phyloP scores from a whole-genome alignment of 352 stramenopile genomes.

The Phytopythium sindhum region DNA sequence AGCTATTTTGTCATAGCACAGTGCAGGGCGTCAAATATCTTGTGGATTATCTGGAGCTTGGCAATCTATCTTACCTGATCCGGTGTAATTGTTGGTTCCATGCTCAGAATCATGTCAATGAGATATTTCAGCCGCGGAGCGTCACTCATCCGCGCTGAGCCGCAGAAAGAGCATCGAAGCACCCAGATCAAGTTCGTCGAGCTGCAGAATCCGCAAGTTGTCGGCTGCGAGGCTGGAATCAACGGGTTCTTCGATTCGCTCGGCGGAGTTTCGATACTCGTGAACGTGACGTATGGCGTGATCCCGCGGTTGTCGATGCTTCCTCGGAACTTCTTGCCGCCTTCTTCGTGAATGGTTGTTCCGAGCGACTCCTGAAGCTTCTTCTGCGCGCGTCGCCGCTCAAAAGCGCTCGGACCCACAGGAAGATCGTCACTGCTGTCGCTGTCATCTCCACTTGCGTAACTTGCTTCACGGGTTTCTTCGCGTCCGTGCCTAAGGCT shows the following conservation, averaged over 20 bases:
- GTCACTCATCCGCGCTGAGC: slow-evolving; percentile 65
- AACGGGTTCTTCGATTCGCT: slow-evolving; percentile 47
- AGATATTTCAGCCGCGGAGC: slow-evolving; percentile 71
- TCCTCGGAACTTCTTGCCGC: slow-evolving; percentile 35
- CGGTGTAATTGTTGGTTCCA: slow-evolving; percentile 57
- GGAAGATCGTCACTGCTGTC: not conserved
- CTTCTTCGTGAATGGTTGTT: slow-evolving; percentile 37
- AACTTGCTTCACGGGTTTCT: not conserved
- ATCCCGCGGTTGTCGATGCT: slow-evolving; percentile 54
- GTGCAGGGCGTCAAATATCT: not conserved
- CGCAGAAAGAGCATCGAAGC: slow-evolving; percentile 68
- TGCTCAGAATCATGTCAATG: slow-evolving; percentile 73
- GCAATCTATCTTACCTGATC: slow-evolving; percentile 51
- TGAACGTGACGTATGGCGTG: slow-evolving; percentile 64
- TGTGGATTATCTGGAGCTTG: no score
- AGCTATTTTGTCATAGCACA: slow-evolving; percentile 25
- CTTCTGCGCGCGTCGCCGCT: slow-evolving; percentile 19
- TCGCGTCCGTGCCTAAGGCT: not conserved
- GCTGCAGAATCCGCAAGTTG: slow-evolving; percentile 68
- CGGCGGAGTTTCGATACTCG: slow-evolving; percentile 44
- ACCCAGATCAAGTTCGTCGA: slow-evolving; percentile 68
- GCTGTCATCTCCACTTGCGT: not conserved
- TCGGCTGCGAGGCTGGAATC: slow-evolving; percentile 15
- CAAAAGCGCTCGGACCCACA: slow-evolving; percentile 9
- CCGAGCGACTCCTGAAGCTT: slow-evolving; percentile 24